These are phyloP conservation scores for Eucalyptus brandiana DNA, from an alignment of 345 rosid genomes.

Conservation along the genomic window DNA sequence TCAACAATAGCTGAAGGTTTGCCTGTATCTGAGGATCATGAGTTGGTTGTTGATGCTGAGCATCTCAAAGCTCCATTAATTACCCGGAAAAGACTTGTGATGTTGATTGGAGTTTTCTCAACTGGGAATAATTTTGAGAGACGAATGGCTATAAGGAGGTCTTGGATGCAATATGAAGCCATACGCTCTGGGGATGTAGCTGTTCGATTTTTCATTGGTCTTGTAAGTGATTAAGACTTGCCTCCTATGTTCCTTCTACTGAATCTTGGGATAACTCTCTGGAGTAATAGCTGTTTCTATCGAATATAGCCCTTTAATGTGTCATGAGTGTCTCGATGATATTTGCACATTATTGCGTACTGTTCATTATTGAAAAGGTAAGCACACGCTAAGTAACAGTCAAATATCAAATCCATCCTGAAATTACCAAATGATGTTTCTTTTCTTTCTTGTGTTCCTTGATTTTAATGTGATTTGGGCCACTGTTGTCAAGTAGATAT, in stretches of 20 bases:
- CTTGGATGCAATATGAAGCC: conserved; percentile 84
- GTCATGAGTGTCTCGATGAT: not conserved
- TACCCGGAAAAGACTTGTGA: conserved; percentile 26
- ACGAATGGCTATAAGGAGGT: conserved; percentile 83
- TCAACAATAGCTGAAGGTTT: conserved; percentile 64
- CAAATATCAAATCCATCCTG: not conserved
- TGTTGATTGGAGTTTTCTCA: conserved; percentile 83
- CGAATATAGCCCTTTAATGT: not conserved
- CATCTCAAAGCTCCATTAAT: conserved; percentile 58
- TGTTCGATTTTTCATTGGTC: conserved; percentile 84
- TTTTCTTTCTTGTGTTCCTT: not conserved
- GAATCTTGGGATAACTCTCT: not conserved
- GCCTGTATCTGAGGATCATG: conserved; percentile 62
- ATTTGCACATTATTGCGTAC: not conserved
- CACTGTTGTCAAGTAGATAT: not conserved
- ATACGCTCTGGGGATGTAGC: conserved; percentile 68
- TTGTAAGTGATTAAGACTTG: conserved; percentile 31
- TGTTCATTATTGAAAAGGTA: not conserved
- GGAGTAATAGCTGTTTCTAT: not conserved
- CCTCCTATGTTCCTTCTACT: not conserved
- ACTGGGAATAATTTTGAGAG: conserved; percentile 86
- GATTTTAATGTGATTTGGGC: not conserved
- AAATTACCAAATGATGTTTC: not conserved
- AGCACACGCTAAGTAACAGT: not conserved
- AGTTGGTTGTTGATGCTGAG: conserved; percentile 38